A percentile compares a stretch with the other conserved stretches of the same genome.
phyloP scores from a whole-genome alignment of 2,329 filamentous ascomycete genomes.

The Xylariaceae sp. region DNA sequence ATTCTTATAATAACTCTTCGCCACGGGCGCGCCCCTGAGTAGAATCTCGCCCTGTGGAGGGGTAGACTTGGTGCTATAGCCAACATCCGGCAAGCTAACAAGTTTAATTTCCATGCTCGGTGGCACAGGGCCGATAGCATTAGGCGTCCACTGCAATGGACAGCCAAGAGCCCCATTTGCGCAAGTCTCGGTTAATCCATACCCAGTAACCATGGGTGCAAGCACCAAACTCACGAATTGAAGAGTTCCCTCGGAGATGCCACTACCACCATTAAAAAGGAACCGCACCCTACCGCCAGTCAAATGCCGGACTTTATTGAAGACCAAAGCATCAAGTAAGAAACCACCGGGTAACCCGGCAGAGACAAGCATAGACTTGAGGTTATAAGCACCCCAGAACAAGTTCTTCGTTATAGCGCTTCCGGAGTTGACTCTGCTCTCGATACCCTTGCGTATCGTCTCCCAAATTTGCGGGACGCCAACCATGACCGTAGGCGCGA shows the following conservation, averaged over 20 bases:
- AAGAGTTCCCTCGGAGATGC: conserved; percentile 82
- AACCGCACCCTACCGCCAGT: conserved; percentile 87
- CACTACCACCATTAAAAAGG: conserved; percentile 91
- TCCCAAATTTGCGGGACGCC: conserved; percentile 98
- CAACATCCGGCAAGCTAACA: conserved; percentile 85
- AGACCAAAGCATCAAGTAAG: conserved; percentile 78
- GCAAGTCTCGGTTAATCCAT: conserved; percentile 90
- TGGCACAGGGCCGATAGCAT: conserved; percentile 74
- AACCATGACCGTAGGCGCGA: conserved; percentile 84
- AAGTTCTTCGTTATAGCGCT: conserved; percentile 70
- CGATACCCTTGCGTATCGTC: conserved; percentile 91
- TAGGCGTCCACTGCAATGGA: conserved; percentile 78
- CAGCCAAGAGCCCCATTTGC: conserved; percentile 81
- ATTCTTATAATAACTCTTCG: conserved; percentile 79
- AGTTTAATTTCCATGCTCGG: conserved; percentile 84
- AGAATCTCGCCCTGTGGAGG: conserved; percentile 91
- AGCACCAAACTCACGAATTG: conserved; percentile 89
- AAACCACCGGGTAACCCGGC: conserved; percentile 63
- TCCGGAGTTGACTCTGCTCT: conserved; percentile 71
- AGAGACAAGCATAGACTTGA: conserved; percentile 58
- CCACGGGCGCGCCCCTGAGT: conserved; percentile 75
- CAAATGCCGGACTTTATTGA: conserved; percentile 85
- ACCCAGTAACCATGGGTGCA: conserved; percentile 90
- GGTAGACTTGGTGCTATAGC: conserved; percentile 71
- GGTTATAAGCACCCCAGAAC: conserved; percentile 67